Base-by-base conservation (phyloP, 108 stramenopile genomes). In the Conticribra guillardii region DNA sequence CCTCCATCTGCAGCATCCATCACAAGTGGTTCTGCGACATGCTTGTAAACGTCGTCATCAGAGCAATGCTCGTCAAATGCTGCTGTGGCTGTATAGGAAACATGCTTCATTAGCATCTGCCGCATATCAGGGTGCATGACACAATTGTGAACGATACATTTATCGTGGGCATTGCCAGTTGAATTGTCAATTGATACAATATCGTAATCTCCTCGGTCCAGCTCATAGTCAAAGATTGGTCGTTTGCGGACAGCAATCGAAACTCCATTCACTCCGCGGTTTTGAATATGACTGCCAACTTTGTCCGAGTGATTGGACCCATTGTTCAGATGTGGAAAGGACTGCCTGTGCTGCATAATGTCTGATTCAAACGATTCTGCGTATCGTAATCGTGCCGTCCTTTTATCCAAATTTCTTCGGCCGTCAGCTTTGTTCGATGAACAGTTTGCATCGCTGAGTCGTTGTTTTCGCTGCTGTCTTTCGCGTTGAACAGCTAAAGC, bases 61-160 rank as follows among this genome's bases (percentile, higher is more conserved):
- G 74, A 65, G 34, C 80, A 70, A 27, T 58, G 67, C 31, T 85
- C 82, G 61, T 81, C 86, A 58, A 89, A 84, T 19, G 82, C 82
- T 37, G 78, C 82, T 31, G 81, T 80, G 50, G 64, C 83, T 15
- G 67, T 49, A 55, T 68, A 89, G 3, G 34, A 15, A 26, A 63
- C 62, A 1, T 63, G 66, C 41, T 84, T 85, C 64, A 84, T 68
- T 22, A 67, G 57, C 84, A 84, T 83, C 31, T 71, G 70, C 57
- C 67, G 71, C 85, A 89, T 85, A 32, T 89, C 88, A 28, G 85
- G 72, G 53, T 89, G 85, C 84, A 86, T 85, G 2, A 69, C 54
- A 49, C 74, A 76, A 63, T 86, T 84, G 73, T 84, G 80, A 18
- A 89, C 51, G 37, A 80, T 61, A 51, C 75, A 58, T 22, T 29